phyloP scores from a whole-genome alignment of 176 grass and related monocot genomes.

The Juncus inflexus region DNA sequence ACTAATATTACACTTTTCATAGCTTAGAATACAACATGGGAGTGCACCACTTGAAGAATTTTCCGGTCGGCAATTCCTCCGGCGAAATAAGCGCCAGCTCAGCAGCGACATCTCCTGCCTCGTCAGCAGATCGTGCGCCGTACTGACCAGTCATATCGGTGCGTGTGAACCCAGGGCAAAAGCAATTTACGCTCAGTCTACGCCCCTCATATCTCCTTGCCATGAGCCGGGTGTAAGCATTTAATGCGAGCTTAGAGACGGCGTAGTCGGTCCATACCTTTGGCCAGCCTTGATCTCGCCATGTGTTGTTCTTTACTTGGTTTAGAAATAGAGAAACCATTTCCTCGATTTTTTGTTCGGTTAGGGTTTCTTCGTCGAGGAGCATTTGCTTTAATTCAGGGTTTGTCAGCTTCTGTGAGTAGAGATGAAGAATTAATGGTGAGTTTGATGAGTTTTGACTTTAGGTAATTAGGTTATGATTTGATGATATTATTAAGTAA shows the following conservation, averaged over 20 bases:
- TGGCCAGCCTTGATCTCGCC: slow-evolving; percentile 65
- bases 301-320: slow-evolving; percentile 69
- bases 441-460: no score
- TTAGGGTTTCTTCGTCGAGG: slow-evolving; percentile 57
- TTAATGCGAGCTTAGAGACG: slow-evolving; percentile 87
- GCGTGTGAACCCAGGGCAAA: slow-evolving; percentile 87
- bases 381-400: slow-evolving; percentile 35
- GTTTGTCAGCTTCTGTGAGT: slow-evolving; percentile 60
- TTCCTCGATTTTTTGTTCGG: slow-evolving; percentile 40
- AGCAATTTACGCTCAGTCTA: slow-evolving; percentile 64
- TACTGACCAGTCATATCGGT: slow-evolving; percentile 75
- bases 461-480: no score
- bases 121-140: slow-evolving; percentile 56
- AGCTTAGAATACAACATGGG: slow-evolving; percentile 71
- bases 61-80: slow-evolving; percentile 51
- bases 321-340: slow-evolving; percentile 67
- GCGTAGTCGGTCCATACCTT: slow-evolving; percentile 93
- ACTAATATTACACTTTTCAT: slow-evolving; percentile 14
- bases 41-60: slow-evolving; percentile 68
- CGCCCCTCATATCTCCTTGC: slow-evolving; percentile 45
- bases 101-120: slow-evolving; percentile 50
- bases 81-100: slow-evolving; percentile 46
- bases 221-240: slow-evolving; percentile 74
- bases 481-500: no score
- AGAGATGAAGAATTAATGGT: background rate